Evolutionary conservation across 352 stramenopile genomes (phyloP), one percentile per base, ranked within the genome.

Genomic region (Pythium folliculosum): DNA sequence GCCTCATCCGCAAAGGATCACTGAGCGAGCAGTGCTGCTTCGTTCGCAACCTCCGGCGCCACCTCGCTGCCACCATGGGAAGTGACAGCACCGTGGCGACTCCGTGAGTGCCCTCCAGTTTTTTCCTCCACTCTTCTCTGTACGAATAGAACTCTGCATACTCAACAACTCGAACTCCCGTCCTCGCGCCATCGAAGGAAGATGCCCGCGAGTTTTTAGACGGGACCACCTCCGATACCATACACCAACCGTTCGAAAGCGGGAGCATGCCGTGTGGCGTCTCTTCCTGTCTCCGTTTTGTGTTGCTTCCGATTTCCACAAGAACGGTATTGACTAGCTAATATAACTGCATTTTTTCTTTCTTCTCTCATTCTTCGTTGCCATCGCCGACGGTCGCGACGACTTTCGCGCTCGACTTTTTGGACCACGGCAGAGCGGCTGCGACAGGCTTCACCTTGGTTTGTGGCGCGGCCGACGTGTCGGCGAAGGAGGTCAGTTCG

Each of bases 11-110:
- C 71, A 94, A 94, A 67, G 85, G 85, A 61, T 91, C 83, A 47
- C 77, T 94, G 56, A 87, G 83, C 58, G 85, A 94, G 58, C 79
- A 90, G 49, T 81, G 75, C 57, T 92, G 83, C 73, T 94, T 92
- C 54, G 71, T 94, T 30, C 85, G 85, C 68, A 94, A 94, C 60
- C 63, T 94, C 71, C 85, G 85, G 37, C 81, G 78, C 43, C 85
- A 90, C 71, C 72, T 93, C 63, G 73, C 73, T 53, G 67, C 71
- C 48, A 91, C 84, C 35, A 73, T 75, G 6, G 69, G 77, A 73
- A 78, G 67, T 81, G 60, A 67, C 60, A 71, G 63, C 60, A 57
- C n/a, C 35, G 59, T 61, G 59, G 32, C 47, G 16, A 54, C 66
- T 22, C 50, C 59, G 45, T 72, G 30, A 71, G 27, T 1, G 30